Evolutionary conservation across 306 rosid species (phyloP), one percentile per base, ranked within the genome.

Genomic region (Sophora flavescens): DNA sequence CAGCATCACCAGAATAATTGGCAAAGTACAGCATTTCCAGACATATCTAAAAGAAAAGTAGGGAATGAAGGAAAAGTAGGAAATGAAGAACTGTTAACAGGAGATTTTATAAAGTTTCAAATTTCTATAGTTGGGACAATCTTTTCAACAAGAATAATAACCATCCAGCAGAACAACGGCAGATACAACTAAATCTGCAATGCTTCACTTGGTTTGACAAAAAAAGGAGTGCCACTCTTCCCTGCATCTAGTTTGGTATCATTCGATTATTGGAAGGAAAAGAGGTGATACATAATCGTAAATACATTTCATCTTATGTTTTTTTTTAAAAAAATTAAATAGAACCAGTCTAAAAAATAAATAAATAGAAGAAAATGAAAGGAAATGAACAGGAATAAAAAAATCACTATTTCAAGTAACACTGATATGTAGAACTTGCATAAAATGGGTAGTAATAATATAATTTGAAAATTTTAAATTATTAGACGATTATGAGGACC

Each of bases 1-100:
- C 91, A 18, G 90, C 90, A 77, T 92, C 99, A 74, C 89, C 91
- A 33, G 99, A 84, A 87, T 92, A 92, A 84, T 86, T 90, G 79
- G 99, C 97, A 77, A 95, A 95, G 89, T 95, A 90, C 53, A 95
- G 86, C 93, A 92, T 92, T 75, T 90, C 97, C 82, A 95, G 88
- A 88, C 99, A 95, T 65, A 85, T 86, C 99, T 95, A 87, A 76
- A 82, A 67, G 61, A 70, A 75, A 63, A 45, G 78, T 18, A 84
- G 35, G 73, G 78, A 83, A 74, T 57, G 30, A 81, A 56, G 60
- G 61, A 70, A 75, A 63, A 45, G 78, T 18, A 84, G 35, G 73
- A 80, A 82, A 74, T 57, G 30, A 81, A 56, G 60, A 82, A 42
- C 47, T 16, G 79, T 78, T 35, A 68, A 54, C 58, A 69, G 42